These are phyloP conservation scores for Claviceps arundinis DNA, from an alignment of 2,329 filamentous ascomycete genomes.

Conservation along the genomic window DNA sequence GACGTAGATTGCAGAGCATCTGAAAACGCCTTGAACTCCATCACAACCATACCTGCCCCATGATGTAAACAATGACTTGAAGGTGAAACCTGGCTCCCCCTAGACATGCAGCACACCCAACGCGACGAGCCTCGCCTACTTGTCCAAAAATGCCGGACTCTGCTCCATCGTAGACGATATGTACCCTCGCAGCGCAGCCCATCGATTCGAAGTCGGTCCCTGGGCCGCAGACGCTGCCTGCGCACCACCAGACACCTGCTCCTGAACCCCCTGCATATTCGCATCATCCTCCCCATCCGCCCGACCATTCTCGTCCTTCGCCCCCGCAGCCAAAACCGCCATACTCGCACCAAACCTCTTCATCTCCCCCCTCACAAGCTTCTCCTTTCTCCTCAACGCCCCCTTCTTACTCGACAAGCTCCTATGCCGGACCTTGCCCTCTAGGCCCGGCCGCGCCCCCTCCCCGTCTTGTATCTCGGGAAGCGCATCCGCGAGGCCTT, in stretches of 20 bases:
- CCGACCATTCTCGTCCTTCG: neutral
- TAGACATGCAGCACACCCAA: neutral
- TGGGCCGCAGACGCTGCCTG: slow-evolving; percentile 4
- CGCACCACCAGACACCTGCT: neutral
- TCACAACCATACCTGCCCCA: neutral
- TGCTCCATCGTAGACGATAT: slow-evolving; percentile 84
- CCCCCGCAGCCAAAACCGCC: slow-evolving; percentile 49
- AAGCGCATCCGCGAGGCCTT: slow-evolving; percentile 67
- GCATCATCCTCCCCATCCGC: slow-evolving; percentile 8
- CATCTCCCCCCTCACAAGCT: slow-evolving; percentile 66
- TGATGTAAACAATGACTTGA: neutral
- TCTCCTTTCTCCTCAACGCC: slow-evolving; percentile 72
- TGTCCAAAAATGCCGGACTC: slow-evolving; percentile 55
- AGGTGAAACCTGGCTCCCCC: too few species aligned
- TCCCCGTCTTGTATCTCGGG: slow-evolving; percentile 44
- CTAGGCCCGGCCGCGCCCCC: slow-evolving; percentile 29
- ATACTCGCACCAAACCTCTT: slow-evolving; percentile 74
- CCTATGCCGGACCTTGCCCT: slow-evolving; percentile 55
- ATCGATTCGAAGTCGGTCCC: slow-evolving; percentile 44
- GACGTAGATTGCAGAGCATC: neutral
- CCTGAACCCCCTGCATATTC: slow-evolving; percentile 4
- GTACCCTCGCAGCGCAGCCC: slow-evolving; percentile 71
- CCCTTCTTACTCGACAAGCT: slow-evolving; percentile 65
- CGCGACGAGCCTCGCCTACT: slow-evolving; percentile 3
- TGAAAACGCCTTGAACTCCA: slow-evolving; percentile 1